Percentiles rank a stretch among this genome's conserved stretches.
phyloP scores from a whole-genome alignment of 2,329 filamentous ascomycete species.

The Pseudogymnoascus sp. region DNA sequence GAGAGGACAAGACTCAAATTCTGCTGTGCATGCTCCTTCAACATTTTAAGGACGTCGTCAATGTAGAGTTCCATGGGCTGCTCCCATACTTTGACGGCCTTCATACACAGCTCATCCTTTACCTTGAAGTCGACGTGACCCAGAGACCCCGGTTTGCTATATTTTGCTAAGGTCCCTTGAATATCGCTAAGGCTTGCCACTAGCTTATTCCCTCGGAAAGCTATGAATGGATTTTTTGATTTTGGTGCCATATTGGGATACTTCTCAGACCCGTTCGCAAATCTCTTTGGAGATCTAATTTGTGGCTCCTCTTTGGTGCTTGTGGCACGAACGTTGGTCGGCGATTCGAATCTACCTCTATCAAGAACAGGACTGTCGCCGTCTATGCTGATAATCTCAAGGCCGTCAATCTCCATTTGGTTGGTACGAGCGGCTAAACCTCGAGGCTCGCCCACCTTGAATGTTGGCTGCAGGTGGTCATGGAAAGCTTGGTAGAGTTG shows the following conservation, averaged over 20 bases:
- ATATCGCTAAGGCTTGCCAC: slow-evolving; percentile 33
- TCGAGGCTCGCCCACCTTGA: slow-evolving; percentile 17
- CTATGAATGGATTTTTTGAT: background rate
- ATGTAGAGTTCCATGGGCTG: slow-evolving; percentile 39
- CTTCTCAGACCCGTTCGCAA: background rate
- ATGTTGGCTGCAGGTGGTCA: slow-evolving; percentile 27
- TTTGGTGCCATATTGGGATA: background rate
- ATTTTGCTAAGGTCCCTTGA: slow-evolving; percentile 43
- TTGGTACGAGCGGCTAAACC: slow-evolving; percentile 12
- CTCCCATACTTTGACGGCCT: slow-evolving; percentile 52
- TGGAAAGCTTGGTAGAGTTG: slow-evolving; percentile 29
- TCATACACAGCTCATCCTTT: slow-evolving; percentile 47
- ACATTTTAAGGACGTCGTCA: slow-evolving; percentile 37
- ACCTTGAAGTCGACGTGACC: slow-evolving; percentile 52
- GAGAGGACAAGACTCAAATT: slow-evolving; percentile 40
- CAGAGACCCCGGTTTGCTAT: slow-evolving; percentile 49
- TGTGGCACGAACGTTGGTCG: background rate
- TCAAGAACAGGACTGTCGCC: slow-evolving; percentile 12
- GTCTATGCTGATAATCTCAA: slow-evolving; percentile 13
- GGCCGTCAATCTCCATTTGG: background rate
- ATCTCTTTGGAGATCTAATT: background rate
- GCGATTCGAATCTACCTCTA: background rate
- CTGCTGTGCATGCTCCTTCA: slow-evolving; percentile 32
- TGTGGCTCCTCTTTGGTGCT: background rate
- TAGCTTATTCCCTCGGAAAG: background rate